A percentile compares a stretch with the other conserved stretches of the same genome.
phyloP scores from a whole-genome alignment of 225 moss, liverwort and hornwort species.

The Anthoceros angustus region DNA sequence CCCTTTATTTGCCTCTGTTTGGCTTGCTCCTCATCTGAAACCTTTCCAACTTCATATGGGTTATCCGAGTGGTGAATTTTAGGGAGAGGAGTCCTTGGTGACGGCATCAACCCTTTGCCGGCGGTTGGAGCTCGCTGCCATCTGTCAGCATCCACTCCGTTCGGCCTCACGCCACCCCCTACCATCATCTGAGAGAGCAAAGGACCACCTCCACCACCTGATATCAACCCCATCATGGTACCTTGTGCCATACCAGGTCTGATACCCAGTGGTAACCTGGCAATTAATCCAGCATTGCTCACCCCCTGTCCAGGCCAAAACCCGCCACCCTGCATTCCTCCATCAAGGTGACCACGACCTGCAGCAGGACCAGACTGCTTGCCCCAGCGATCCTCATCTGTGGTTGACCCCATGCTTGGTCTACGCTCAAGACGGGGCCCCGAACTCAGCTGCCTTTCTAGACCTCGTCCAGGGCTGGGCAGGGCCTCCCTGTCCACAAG shows the following conservation, averaged over 20 bases:
- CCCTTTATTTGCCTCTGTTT: conserved; percentile 91
- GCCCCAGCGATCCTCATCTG: conserved; percentile 83
- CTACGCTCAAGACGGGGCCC: conserved; percentile 55
- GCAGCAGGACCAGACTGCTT: conserved; percentile 46
- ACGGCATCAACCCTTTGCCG: conserved; percentile 80
- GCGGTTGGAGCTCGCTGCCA: conserved; percentile 72
- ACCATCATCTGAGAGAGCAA: conserved; percentile 44
- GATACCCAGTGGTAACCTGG: conserved; percentile 49
- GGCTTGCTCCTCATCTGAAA: conserved; percentile 68
- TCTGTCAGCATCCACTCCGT: conserved; percentile 83
- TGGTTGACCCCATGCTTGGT: conserved; percentile 31
- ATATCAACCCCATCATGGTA: conserved; percentile 43
- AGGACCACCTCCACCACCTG: conserved; percentile 33
- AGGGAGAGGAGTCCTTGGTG: conserved; percentile 72
- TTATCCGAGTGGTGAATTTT: conserved; percentile 93
- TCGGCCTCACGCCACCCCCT: conserved; percentile 37
- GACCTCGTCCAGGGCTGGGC: conserved; percentile 51
- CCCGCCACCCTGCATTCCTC: conserved; percentile 48
- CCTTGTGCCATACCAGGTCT: conserved; percentile 39
- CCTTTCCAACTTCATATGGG: conserved; percentile 75
- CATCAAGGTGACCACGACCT: conserved; percentile 59
- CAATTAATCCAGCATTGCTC: conserved; percentile 64
- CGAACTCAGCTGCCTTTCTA: conserved; percentile 50
- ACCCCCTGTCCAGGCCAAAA: conserved; percentile 61
- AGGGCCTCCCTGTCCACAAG: conserved; percentile 21